Percentiles rank a stretch among this genome's conserved stretches.
Evolutionary conservation across 2,329 filamentous ascomycete genomes (phyloP).

Genomic region (Plectosphaerella cucumerina): DNA sequence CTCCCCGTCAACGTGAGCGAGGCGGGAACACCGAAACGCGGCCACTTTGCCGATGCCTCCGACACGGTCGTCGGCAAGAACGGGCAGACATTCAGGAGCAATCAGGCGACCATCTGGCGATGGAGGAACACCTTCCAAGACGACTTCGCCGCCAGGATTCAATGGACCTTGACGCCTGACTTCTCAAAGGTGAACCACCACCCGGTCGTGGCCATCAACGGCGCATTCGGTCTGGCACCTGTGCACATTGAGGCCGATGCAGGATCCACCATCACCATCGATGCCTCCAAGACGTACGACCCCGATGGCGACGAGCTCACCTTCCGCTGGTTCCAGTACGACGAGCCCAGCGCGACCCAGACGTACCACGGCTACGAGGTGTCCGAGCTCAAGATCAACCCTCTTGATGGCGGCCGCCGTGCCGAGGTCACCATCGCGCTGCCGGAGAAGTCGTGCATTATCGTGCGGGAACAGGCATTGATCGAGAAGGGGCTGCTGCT

Average conservation of each 20-base stretch:
- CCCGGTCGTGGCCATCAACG: slow-evolving; percentile 39
- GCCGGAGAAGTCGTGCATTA: slow-evolving; percentile 31
- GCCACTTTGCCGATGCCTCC: slow-evolving; percentile 23
- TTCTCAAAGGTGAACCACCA: slow-evolving; percentile 37
- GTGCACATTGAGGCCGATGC: slow-evolving; percentile 35
- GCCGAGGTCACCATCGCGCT: slow-evolving; percentile 10
- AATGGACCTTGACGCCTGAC: slow-evolving; percentile 25
- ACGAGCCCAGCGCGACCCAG: slow-evolving; percentile 29
- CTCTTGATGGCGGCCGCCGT: slow-evolving; percentile 11
- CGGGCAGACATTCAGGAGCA: slow-evolving; percentile 19
- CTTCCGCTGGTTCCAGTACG: slow-evolving; percentile 48
- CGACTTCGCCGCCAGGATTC: slow-evolving; percentile 36
- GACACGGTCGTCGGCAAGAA: slow-evolving; percentile 22
- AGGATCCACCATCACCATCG: slow-evolving; percentile 32
- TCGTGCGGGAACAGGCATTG: slow-evolving; percentile 5
- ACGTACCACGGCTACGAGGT: slow-evolving; percentile 35
- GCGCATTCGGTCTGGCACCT: slow-evolving; percentile 29
- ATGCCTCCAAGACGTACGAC: slow-evolving; percentile 42
- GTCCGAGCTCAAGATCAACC: slow-evolving; percentile 26
- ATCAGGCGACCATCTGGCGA: slow-evolving; percentile 34
- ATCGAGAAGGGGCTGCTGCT: slow-evolving; percentile 34
- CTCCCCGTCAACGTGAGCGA: slow-evolving; percentile 23
- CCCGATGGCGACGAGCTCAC: slow-evolving; percentile 36
- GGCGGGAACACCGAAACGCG: slow-evolving; percentile 5
- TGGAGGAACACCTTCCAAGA: slow-evolving; percentile 35